Percentiles rank a stretch among this genome's conserved stretches.
phyloP scores from a whole-genome alignment of 2,329 filamentous ascomycete genomes.

The Aschersonia sp. region DNA sequence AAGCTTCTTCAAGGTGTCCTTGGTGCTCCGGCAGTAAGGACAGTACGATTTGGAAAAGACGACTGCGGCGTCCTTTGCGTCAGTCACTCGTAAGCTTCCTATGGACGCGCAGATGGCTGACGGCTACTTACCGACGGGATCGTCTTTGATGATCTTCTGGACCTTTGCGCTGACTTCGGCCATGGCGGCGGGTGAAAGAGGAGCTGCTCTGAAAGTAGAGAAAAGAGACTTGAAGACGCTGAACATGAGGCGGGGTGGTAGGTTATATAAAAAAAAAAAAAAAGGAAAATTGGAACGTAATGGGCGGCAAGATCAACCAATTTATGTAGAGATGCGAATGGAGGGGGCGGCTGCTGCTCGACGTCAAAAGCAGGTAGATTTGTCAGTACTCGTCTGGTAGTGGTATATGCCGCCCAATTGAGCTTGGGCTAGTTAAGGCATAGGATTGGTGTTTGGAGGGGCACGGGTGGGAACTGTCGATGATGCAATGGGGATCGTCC shows the following conservation, averaged over 20 bases:
- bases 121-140: slow-evolving; percentile 55
- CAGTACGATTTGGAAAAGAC: slow-evolving; percentile 97
- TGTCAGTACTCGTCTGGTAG: too few relatives aligned
- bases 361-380: too few relatives aligned
- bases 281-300: too few relatives aligned
- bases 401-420: too few relatives aligned
- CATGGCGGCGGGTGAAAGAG: slow-evolving; percentile 52
- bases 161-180: slow-evolving; percentile 72
- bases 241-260: slow-evolving; percentile 20
- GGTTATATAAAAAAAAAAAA: too few relatives aligned
- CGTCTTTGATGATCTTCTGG: slow-evolving; percentile 75
- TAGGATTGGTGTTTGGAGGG: slow-evolving; percentile 2
- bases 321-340: too few relatives aligned
- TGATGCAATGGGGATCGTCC: background rate
- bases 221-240: slow-evolving; percentile 65
- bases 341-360: too few relatives aligned
- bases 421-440: background rate
- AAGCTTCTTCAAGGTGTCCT: slow-evolving; percentile 54
- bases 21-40: slow-evolving; percentile 76
- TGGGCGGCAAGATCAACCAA: too few relatives aligned
- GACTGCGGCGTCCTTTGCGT: slow-evolving; percentile 29
- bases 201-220: slow-evolving; percentile 18
- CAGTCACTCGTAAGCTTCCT: background rate
- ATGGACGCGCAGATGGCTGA: too few relatives aligned
- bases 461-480: background rate